Conservation (phyloP, 257 asterid genomes). For the Lavandula angustifolia region DNA sequence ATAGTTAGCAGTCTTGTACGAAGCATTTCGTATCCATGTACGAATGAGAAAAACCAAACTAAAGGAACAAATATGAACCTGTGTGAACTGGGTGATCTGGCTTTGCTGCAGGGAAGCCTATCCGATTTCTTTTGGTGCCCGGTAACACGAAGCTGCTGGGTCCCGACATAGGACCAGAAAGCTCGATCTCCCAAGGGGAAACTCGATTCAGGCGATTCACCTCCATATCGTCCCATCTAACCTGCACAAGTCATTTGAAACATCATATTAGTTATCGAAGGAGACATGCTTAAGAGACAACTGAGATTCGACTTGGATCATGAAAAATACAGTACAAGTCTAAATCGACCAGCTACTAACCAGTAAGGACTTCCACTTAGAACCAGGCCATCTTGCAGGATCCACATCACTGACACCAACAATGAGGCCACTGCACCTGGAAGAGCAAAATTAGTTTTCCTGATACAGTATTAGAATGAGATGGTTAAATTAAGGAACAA, state of each 20-base stretch:
- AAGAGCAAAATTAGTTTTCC: conserved; percentile 28
- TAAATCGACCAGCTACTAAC: conserved; percentile 40
- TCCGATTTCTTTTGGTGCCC: conserved; percentile 78
- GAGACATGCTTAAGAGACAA: too few species aligned
- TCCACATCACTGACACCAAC: conserved; percentile 76
- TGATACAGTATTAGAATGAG: neutral
- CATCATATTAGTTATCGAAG: too few species aligned
- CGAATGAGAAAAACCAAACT: neutral
- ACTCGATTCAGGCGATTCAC: conserved; percentile 69
- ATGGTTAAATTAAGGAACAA: conserved; percentile 19
- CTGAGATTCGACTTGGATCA: too few species aligned
- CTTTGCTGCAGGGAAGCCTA: conserved; percentile 52
- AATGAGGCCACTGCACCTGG: conserved; percentile 78
- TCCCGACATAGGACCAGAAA: conserved; percentile 59
- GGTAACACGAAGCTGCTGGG: conserved; percentile 58
- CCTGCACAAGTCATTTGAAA: conserved; percentile 50
- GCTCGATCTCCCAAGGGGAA: conserved; percentile 99
- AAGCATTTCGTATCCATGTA: neutral
- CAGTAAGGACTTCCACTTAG: conserved; percentile 93
- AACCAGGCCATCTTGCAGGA: conserved; percentile 89
- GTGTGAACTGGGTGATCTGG: conserved; percentile 55
- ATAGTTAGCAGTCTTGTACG: conserved; percentile 1
- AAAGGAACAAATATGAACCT: conserved; percentile 40
- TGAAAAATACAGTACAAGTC: neutral
- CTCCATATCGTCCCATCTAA: conserved; percentile 94